Base-by-base conservation (phyloP, 805 yeast genomes). In the Blastobotrys terrestris region DNA sequence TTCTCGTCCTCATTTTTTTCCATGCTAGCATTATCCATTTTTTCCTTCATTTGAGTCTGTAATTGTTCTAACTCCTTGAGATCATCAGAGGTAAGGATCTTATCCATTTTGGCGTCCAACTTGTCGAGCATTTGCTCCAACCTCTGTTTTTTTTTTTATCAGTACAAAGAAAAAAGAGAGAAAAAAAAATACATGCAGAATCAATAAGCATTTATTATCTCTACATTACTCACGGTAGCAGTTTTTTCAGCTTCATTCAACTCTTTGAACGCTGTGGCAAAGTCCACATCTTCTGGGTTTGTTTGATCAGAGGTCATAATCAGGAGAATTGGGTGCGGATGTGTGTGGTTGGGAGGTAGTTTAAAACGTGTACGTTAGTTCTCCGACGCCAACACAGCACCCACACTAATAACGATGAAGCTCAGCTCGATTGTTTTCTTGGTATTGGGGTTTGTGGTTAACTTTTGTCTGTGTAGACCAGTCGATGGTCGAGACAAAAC, bases 201-300 rank as follows among this genome's bases (percentile, higher is more conserved):
- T n/a, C n/a, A n/a, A n/a, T n/a, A n/a, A n/a, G n/a, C n/a, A n/a
- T 5, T 35, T 3, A n/a, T 22, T n/a, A 14, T 5, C 19, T 15
- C 6, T 26, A 26, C 5, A 20, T 3, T 2, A 70, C 75, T 49
- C 63, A 71, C 79, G 2, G 74, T 69, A 1, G 85, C 81, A 1
- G 87, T 84, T 54, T 70, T 64, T 63, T 86, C 94, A 1, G 89
- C 94, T 53, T 84, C 85, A 51, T 76, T 76, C 45, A 86, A 67
- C 60, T 82, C 77, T 59, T 78, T 73, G 64, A 80, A 80, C 0
- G 87, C 77, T 14, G 80, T 81, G 4, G 80, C 79, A 49, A 83
- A 67, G 50, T 73, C 75, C 16, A 62, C 58, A 4, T 60, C 60
- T 8, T 48, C 48, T 8, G 41, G n/a, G 11, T 20, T 16, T 3